A percentile compares a stretch with the other conserved stretches of the same genome.
Conservation (phyloP, 805 yeast species). For the Yueomyces sinensis region DNA sequence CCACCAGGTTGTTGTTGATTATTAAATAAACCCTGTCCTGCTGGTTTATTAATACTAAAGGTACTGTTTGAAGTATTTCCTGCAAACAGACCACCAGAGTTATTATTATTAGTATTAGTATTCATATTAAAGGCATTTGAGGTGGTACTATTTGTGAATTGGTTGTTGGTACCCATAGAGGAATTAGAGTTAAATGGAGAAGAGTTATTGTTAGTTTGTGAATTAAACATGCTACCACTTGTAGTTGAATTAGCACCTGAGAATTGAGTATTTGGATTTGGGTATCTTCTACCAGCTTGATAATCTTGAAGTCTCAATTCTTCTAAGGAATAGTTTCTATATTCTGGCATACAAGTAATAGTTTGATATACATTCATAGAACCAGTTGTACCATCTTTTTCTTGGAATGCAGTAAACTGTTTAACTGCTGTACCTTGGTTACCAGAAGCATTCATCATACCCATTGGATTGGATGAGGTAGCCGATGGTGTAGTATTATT, state of each 20-base stretch:
- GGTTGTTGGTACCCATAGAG: constrained; percentile 3
- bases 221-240: constrained; percentile 15
- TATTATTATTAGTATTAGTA: constrained; percentile 14
- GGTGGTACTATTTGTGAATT: constrained; percentile 10
- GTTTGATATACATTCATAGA: constrained; percentile 52
- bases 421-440: constrained; percentile 53
- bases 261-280: constrained; percentile 9
- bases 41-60: constrained; percentile 26
- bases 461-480: constrained; percentile 4
- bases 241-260: constrained; percentile 5
- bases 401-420: constrained; percentile 58
- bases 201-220: constrained; percentile 1
- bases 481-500: constrained; percentile 8
- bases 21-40: constrained; percentile 15
- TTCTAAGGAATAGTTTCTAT: constrained; percentile 66
- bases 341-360: constrained; percentile 84
- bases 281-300: constrained; percentile 36
- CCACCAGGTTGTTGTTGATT: constrained; percentile 4
- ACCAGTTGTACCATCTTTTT: constrained; percentile 52
- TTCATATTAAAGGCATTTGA: constrained; percentile 3
- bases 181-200: constrained; percentile 8
- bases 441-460: constrained; percentile 21
- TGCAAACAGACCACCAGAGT: constrained; percentile 6
- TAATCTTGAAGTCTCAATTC: constrained; percentile 87
- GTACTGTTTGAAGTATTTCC: constrained; percentile 17